Base-by-base conservation (phyloP, 2,329 filamentous ascomycete genomes). In the Talaromyces amestolkiae region DNA sequence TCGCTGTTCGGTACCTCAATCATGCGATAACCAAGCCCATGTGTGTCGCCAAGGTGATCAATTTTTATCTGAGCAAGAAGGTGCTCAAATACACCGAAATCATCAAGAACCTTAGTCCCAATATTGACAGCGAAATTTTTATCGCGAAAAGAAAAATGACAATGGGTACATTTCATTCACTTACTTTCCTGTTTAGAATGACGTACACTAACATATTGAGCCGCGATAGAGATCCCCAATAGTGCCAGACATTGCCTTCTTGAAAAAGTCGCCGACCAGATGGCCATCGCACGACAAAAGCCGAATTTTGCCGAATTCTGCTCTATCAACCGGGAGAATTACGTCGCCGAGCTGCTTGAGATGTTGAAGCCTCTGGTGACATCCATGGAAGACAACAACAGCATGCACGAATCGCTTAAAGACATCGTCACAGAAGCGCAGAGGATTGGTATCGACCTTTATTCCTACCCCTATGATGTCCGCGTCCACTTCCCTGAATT, bases 31-130 rank as follows among this genome's bases (percentile, higher is more conserved):
- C 72, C 4, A 67, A 74, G 15, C 69, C 65, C 24, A 64, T 70
- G 6, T 66, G 73, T 13, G 62, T 77, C 10, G 66, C 72, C 10
- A 75, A 74, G 39, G 70, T 72, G 2, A 72, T 78, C 49, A 74
- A 74, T 58, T 69, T 64, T 31, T 73, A 71, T 54, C 61, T 75
- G 7, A 67, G 70, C 31, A 66, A 67, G 2, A 64, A 70, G 7
- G 63, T 76, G 2, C 59, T 76, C 47, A 71, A 69, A 10, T 64
- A 70, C 24, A 68, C 63, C 3, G 58, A 64, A 37, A 65, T 74
- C 15, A 61, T 75, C 37, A 68, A 64, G n/a, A 74, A 71, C 1
- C 74, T 74, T 61, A 70, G 73, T 27, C 27, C 63, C 0, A 35
- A 22, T 9, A 67, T 68, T 19, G 72, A 75, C 37, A 53, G 53